phyloP scores from a whole-genome alignment of 129 eudicot genomes.

The Flaveria bidentis region DNA sequence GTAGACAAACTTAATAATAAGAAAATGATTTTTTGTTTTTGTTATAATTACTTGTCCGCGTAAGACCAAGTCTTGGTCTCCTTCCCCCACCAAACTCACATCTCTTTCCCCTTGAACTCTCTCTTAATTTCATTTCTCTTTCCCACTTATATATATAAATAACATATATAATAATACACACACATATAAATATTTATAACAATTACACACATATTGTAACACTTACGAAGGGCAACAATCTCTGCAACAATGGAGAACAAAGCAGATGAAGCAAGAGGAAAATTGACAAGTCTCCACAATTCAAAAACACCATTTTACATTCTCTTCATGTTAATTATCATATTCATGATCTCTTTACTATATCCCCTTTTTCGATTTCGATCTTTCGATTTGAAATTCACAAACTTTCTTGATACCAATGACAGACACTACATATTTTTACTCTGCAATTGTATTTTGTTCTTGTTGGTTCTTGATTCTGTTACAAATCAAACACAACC shows the following conservation, averaged over 20 bases:
- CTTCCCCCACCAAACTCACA: not conserved
- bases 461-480: constrained; percentile 3
- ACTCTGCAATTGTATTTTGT: constrained; percentile 21
- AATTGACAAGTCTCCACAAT: not conserved
- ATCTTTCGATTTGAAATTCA: not conserved
- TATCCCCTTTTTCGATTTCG: constrained; percentile 3
- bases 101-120: not conserved
- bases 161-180: not conserved
- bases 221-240: not conserved
- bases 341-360: not conserved
- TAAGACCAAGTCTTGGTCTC: not conserved
- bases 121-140: not conserved
- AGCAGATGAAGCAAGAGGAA: constrained; percentile 11
- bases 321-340: constrained; percentile 8
- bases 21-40: not conserved
- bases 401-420: constrained; percentile 6
- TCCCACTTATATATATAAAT: not conserved
- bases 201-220: not conserved
- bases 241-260: constrained; percentile 21
- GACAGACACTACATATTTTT: constrained; percentile 21
- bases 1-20: too few species aligned
- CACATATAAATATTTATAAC: not conserved
- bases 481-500: not conserved
- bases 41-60: not conserved
- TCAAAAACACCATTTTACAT: not conserved